Base-by-base conservation (phyloP, 1,284 basidiomycete genomes). In the Ustilago curta region DNA sequence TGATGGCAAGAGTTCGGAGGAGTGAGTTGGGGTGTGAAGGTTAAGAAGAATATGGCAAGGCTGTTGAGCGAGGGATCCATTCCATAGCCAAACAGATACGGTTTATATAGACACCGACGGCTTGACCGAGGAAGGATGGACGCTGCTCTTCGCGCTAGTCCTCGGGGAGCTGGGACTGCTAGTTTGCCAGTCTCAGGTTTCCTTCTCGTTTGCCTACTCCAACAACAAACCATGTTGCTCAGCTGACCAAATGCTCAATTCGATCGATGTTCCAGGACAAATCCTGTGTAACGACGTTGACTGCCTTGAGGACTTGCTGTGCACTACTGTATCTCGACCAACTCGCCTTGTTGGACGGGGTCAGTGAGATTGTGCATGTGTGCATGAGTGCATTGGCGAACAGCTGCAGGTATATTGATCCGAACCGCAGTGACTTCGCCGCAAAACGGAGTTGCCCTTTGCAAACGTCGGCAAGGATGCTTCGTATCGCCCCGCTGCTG, bases 41-140 rank as follows among this genome's bases (percentile, higher is more conserved):
- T n/a, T n/a, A n/a, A 31, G 40, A 19, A 4, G 27, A 9, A 32
- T 12, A 16, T 2, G 49, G 27, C 35, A 19, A 23, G 32, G 18
- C 25, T 27, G 7, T 39, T 37, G 48, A 19, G 4, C 16, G 23
- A 5, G 9, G 54, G 23, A n/a, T 2, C n/a, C 25, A 2, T n/a
- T 7, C 35, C 7, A 14, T 35, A n/a, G 29, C 4, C 8, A 37
- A 29, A 25, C 9, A 37, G 19, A 8, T 49, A 19, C 25, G 29
- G 35, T 48, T 59, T 51, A 59, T 59, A 59, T 31, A n/a, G 45
- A 25, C 35, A 16, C 16, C 12, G 7, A 29, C 25, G 45, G 25
- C 12, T 14, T 8, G 45, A 14, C 25, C 27, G 2, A 27, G 1
- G 18, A 29, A n/a, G 45, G 18, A 47, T 8, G 11, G 27, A 8